Evolutionary conservation across 768 basidiomycete species (phyloP), one percentile per base, ranked within the genome.

Genomic region (Termitomyces sp.): DNA sequence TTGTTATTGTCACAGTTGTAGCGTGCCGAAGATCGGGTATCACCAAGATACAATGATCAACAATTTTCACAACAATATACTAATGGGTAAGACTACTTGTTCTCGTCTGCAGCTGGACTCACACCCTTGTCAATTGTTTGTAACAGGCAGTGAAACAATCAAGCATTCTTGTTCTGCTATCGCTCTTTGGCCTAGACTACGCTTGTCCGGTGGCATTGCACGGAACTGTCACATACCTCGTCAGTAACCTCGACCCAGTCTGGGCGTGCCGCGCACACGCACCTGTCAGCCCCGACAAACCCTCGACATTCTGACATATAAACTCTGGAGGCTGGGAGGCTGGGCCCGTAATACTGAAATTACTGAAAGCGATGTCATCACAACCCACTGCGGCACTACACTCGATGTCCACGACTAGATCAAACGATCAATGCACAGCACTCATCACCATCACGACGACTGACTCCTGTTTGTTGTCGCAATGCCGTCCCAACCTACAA

Each of bases 361-460:
- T 66, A 5, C 65, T 45, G 63, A 82, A 83, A 0, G 64, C 63
- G 24, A 82, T 74, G 49, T 76, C 66, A 13, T 72, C 68, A 59
- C 82, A 82, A n/a, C 75, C 75, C 32, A 68, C 79, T 0, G 74
- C 77, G 0, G 77, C 59, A 61, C 78, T 81, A 67, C 82, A 83
- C 60, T 77, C 76, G 33, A 84, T 69, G 58, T 79, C 76, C 26
- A 82, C 73, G 44, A 81, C 80, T 80, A 61, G 46, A 20, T 43
- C 48, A 47, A n/a, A 47, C 8, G 33, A 46, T 14, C 24, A 46
- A 50, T 40, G 42, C 43, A 13, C 14, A 62, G 9, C 24, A 32
- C 6, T 43, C 20, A 38, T 35, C 26, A 7, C 18, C 47, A 56
- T 40, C 49, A 53, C 35, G 6, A 38, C 45, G 30, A 67, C 72